Evolutionary conservation across 192 early-diverging fungal species (phyloP).

Genomic region (Coemansia sp.): DNA sequence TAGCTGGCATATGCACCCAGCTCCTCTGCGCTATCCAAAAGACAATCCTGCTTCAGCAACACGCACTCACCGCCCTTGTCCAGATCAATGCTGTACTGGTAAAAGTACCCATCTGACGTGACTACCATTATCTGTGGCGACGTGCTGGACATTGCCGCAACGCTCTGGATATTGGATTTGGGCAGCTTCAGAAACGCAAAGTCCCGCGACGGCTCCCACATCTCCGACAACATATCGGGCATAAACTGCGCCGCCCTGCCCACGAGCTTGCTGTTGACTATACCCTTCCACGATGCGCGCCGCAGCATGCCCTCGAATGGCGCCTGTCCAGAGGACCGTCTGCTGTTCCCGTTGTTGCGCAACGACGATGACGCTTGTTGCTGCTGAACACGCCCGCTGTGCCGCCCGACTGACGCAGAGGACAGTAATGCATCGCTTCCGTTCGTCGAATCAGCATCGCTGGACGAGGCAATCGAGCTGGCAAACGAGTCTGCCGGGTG

Average conservation of each 20-base stretch:
- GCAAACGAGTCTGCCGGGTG: slow-evolving; percentile 31
- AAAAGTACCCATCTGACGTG: slow-evolving; percentile 87
- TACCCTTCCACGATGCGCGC: slow-evolving; percentile 56
- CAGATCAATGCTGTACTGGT: slow-evolving; percentile 84
- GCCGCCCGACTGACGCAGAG: slow-evolving; percentile 3
- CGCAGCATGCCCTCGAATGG: slow-evolving; percentile 61
- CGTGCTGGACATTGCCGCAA: slow-evolving; percentile 73
- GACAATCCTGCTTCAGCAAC: slow-evolving; percentile 75
- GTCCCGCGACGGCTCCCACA: slow-evolving; percentile 94
- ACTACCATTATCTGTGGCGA: slow-evolving; percentile 86
- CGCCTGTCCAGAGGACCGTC: slow-evolving; percentile 38
- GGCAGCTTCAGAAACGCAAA: slow-evolving; percentile 93
- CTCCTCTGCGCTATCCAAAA: slow-evolving; percentile 53
- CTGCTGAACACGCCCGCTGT: slow-evolving; percentile 6
- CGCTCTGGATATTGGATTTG: slow-evolving; percentile 68
- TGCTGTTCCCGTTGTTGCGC: slow-evolving; percentile 6
- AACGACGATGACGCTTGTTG: neutral
- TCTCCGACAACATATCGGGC: slow-evolving; percentile 84
- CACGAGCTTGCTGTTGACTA: slow-evolving; percentile 63
- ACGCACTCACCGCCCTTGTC: slow-evolving; percentile 89
- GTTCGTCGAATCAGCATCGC: slow-evolving; percentile 18
- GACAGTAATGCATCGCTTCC: slow-evolving; percentile 24
- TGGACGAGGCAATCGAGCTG: slow-evolving; percentile 28
- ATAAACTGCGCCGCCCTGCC: slow-evolving; percentile 83
- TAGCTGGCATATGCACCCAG: slow-evolving; percentile 52